Percentiles rank a stretch among this genome's conserved stretches.
phyloP scores from a whole-genome alignment of 2,329 filamentous ascomycete species.

The Botryotinia narcissicola region DNA sequence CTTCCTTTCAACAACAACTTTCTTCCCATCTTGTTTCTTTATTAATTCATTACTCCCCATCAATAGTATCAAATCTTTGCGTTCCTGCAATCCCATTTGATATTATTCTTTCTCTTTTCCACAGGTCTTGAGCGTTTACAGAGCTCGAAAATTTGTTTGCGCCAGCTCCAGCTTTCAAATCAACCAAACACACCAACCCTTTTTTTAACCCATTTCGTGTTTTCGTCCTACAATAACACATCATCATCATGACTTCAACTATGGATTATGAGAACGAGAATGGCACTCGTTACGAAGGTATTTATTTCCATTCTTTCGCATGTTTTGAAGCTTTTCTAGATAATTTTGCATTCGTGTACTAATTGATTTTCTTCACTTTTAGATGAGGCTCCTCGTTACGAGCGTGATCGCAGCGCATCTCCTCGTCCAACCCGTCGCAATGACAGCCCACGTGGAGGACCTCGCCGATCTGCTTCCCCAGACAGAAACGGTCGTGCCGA shows the following conservation, averaged over 20 bases:
- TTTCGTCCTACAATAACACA: slow-evolving; percentile 23
- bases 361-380: slow-evolving; percentile 28
- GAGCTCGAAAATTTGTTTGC: slow-evolving; percentile 20
- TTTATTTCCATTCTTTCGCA: slow-evolving; percentile 28
- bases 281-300: slow-evolving; percentile 65
- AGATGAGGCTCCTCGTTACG: slow-evolving; percentile 66
- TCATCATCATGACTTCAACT: slow-evolving; percentile 46
- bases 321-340: not conserved
- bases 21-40: slow-evolving; percentile 8
- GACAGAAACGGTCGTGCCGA: slow-evolving; percentile 49
- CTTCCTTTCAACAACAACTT: slow-evolving; percentile 19
- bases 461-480: slow-evolving; percentile 64
- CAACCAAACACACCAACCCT: not conserved
- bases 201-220: slow-evolving; percentile 6
- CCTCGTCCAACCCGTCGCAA: slow-evolving; percentile 58
- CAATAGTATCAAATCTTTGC: slow-evolving; percentile 7
- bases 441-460: slow-evolving; percentile 52
- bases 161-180: slow-evolving; percentile 14
- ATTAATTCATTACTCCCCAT: not conserved
- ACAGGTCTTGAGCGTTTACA: slow-evolving; percentile 20
- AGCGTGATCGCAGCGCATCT: slow-evolving; percentile 65
- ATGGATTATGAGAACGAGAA: slow-evolving; percentile 71
- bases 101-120: not conserved
- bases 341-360: not conserved
- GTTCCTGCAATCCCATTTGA: not conserved